phyloP scores from a whole-genome alignment of 345 rosid genomes.

The Brassica rapa region DNA sequence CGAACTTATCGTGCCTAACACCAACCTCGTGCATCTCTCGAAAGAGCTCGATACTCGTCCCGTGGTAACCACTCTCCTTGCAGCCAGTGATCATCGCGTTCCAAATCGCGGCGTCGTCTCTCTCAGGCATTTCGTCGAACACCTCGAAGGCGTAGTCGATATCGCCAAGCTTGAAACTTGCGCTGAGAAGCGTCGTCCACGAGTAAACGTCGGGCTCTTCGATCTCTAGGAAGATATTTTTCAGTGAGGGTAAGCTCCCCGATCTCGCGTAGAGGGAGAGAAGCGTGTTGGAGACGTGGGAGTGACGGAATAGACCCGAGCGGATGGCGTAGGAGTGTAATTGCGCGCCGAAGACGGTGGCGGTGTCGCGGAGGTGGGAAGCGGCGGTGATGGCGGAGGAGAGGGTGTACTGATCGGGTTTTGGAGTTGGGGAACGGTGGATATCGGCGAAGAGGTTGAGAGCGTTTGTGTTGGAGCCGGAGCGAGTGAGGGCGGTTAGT shows the following conservation, averaged over 20 bases:
- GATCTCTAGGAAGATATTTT: constrained; percentile 56
- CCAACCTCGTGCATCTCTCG: constrained; percentile 58
- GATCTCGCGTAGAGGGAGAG: constrained; percentile 58
- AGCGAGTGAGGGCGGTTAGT: constrained; percentile 50
- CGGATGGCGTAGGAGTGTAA: constrained; percentile 61
- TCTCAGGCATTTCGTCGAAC: constrained; percentile 57
- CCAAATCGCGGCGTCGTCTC: constrained; percentile 57
- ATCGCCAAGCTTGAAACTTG: constrained; percentile 49
- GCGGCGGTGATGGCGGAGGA: constrained; percentile 60
- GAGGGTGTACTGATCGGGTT: constrained; percentile 68
- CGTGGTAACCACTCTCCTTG: constrained; percentile 51
- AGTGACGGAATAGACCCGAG: constrained; percentile 47
- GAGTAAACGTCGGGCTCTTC: constrained; percentile 64
- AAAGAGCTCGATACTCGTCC: constrained; percentile 53
- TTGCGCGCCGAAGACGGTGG: constrained; percentile 46
- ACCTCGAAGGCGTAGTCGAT: constrained; percentile 52
- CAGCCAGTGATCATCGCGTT: constrained; percentile 81
- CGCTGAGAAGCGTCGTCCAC: constrained; percentile 63
- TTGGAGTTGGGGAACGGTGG: constrained; percentile 44
- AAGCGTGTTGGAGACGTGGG: constrained; percentile 65
- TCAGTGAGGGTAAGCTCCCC: constrained; percentile 42
- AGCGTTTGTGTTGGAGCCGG: constrained; percentile 48
- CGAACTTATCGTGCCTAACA: constrained; percentile 60
- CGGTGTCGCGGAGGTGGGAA: constrained; percentile 48
- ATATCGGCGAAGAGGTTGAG: constrained; percentile 54